Conservation (phyloP, 2,329 filamentous ascomycete species). For the Colletotrichum magnum region DNA sequence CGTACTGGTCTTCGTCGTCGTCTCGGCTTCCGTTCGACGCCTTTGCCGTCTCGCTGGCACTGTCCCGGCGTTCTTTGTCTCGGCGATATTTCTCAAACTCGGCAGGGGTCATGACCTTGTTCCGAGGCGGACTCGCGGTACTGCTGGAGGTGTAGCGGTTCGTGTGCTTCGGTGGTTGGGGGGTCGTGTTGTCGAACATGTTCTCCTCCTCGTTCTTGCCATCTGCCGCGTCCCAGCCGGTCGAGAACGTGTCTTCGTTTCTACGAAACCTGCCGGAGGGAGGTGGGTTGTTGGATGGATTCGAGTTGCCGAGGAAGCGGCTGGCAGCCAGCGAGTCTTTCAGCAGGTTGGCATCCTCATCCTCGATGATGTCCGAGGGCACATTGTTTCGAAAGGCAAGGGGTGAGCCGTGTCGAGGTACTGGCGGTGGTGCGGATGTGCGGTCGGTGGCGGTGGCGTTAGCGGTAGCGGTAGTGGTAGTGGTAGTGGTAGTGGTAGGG, state of each 20-base stretch:
- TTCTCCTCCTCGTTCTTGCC: constrained; percentile 62
- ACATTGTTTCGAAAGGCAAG: constrained; percentile 49
- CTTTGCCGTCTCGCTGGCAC: constrained; percentile 56
- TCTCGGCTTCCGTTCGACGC: constrained; percentile 70
- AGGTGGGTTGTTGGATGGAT: constrained; percentile 34
- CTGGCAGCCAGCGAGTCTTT: constrained; percentile 67
- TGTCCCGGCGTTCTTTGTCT: constrained; percentile 76
- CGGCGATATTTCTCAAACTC: constrained; percentile 87
- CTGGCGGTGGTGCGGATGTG: constrained; percentile 51
- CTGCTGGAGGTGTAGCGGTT: constrained; percentile 47
- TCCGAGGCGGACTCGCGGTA: constrained; percentile 62
- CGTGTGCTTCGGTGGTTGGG: constrained; percentile 45
- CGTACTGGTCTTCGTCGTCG: constrained; percentile 76
- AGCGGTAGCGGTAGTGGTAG: constrained; percentile 46
- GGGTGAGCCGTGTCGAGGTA: constrained; percentile 55
- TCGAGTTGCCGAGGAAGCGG: constrained; percentile 55
- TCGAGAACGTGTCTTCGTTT: constrained; percentile 56
- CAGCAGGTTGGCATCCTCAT: constrained; percentile 68
- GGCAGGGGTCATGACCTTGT: constrained; percentile 90
- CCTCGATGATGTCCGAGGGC: constrained; percentile 59
- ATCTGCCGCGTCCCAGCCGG: constrained; percentile 45
- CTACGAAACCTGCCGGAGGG: constrained; percentile 52
- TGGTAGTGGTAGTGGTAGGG: constrained; percentile 45
- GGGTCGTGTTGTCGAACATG: constrained; percentile 65
- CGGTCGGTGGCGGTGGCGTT: constrained; percentile 50